phyloP scores from a whole-genome alignment of 257 asterid genomes.

The Schizonepeta tenuifolia region DNA sequence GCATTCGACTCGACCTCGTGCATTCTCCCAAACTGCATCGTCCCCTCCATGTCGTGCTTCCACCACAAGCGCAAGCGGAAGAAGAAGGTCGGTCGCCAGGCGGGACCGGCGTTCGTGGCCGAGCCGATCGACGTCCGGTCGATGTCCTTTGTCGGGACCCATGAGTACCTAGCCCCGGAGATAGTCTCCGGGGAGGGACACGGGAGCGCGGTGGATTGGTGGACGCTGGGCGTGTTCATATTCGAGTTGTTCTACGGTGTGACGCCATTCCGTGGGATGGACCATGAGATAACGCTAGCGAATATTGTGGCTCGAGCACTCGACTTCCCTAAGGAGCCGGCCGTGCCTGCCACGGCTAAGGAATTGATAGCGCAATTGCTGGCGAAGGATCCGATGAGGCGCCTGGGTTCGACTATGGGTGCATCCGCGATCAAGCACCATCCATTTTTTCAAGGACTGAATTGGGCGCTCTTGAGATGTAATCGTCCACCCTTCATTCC shows the following conservation, averaged over 20 bases:
- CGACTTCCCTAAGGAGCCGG: constrained; percentile 52
- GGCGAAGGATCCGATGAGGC: constrained; percentile 63
- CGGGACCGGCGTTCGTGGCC: constrained; percentile 61
- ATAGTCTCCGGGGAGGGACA: constrained; percentile 86
- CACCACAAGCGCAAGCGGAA: constrained; percentile 58
- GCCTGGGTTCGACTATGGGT: constrained; percentile 69
- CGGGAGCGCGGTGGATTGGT: constrained; percentile 90
- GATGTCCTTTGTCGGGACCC: constrained; percentile 82
- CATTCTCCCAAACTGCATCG: constrained; percentile 78
- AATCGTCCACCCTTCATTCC: constrained; percentile 45
- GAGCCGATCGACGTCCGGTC: constrained; percentile 77
- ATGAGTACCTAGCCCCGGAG: constrained; percentile 85
- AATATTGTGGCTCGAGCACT: constrained; percentile 67
- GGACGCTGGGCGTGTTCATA: constrained; percentile 76
- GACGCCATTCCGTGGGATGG: constrained; percentile 70
- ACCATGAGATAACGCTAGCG: constrained; percentile 71
- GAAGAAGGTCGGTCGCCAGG: constrained; percentile 52
- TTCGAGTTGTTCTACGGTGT: constrained; percentile 64
- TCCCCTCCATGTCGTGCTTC: constrained; percentile 78
- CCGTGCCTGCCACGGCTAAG: constrained; percentile 38
- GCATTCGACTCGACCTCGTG: constrained; percentile 63
- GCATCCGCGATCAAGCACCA: constrained; percentile 74
- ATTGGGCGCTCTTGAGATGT: constrained; percentile 70
- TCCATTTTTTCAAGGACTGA: constrained; percentile 68
- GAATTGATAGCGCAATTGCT: constrained; percentile 62